Evolutionary conservation across 2,329 filamentous ascomycete genomes (phyloP).

Genomic region (Corniculantispora saksenae): DNA sequence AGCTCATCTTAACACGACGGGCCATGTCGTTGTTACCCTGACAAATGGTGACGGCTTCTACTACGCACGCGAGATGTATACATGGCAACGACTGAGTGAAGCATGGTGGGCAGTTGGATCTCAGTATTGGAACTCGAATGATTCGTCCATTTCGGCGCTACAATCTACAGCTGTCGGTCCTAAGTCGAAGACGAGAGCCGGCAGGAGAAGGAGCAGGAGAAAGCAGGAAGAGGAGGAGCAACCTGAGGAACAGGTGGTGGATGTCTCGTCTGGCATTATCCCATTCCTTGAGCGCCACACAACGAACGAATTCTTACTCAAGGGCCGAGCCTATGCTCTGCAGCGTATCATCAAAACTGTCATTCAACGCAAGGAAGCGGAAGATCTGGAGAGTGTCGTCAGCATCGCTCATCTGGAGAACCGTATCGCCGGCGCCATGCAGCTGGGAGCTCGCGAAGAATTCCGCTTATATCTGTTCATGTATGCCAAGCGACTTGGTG

Average conservation of each 20-base stretch:
- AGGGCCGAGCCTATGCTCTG: slow-evolving; percentile 87
- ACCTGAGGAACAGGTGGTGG: slow-evolving; percentile 43
- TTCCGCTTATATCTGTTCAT: slow-evolving; percentile 95
- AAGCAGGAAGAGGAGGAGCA: slow-evolving; percentile 43
- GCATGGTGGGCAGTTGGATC: slow-evolving; percentile 97
- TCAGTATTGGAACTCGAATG: slow-evolving; percentile 98
- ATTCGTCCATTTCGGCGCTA: slow-evolving; percentile 81
- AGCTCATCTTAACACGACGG: slow-evolving; percentile 85
- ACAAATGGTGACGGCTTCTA: slow-evolving; percentile 93
- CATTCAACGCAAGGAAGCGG: slow-evolving; percentile 85
- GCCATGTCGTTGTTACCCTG: slow-evolving; percentile 83
- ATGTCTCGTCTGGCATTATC: slow-evolving; percentile 86
- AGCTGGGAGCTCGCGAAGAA: slow-evolving; percentile 83
- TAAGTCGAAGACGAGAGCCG: slow-evolving; percentile 37
- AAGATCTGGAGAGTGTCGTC: slow-evolving; percentile 86
- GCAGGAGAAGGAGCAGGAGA: slow-evolving; percentile 27
- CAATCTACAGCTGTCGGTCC: slow-evolving; percentile 69
- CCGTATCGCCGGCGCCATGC: slow-evolving; percentile 83
- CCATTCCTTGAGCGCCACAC: slow-evolving; percentile 92
- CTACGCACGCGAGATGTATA: slow-evolving; percentile 82
- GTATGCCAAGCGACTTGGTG: slow-evolving; percentile 94
- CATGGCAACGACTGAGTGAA: slow-evolving; percentile 95
- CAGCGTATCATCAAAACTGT: slow-evolving; percentile 89
- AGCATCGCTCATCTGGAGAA: slow-evolving; percentile 96
- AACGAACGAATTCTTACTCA: slow-evolving; percentile 86